phyloP scores from a whole-genome alignment of 108 stramenopile genomes.

The Skeletonema costatum region DNA sequence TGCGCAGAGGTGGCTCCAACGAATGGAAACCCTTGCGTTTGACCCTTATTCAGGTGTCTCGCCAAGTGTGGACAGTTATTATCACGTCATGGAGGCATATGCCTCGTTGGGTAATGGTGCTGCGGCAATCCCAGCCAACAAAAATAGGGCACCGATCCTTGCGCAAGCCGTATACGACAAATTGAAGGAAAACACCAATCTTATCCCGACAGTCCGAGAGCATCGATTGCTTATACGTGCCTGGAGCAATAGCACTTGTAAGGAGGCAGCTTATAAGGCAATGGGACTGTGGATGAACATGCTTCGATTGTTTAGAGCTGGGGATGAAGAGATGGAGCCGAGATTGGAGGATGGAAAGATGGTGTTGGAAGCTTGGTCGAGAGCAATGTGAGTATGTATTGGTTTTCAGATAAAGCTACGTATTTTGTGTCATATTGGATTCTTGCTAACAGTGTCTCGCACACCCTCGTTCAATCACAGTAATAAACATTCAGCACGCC shows the following conservation, averaged over 20 bases:
- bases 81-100: constrained; percentile 48
- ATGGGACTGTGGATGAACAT: constrained; percentile 77
- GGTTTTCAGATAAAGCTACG: no score
- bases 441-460: not conserved
- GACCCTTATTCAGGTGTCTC: constrained; percentile 19
- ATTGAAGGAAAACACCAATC: constrained; percentile 27
- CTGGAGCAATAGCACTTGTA: constrained; percentile 54
- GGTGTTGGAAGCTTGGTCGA: constrained; percentile 74
- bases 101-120: constrained; percentile 13
- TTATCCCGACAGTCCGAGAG: constrained; percentile 32
- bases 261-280: constrained; percentile 65
- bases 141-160: constrained; percentile 29
- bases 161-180: constrained; percentile 51
- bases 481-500: constrained; percentile 68
- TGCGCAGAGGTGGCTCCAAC: constrained; percentile 44
- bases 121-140: not conserved
- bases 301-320: constrained; percentile 49
- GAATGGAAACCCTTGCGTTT: constrained; percentile 45
- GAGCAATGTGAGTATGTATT: constrained; percentile 57
- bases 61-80: constrained; percentile 47
- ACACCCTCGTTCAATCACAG: constrained; percentile 18
- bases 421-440: no score
- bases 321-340: constrained; percentile 67
- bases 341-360: constrained; percentile 78
- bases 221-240: constrained; percentile 67